Evolutionary conservation across 345 rosid species (phyloP), one percentile per base, ranked within the genome.

Genomic region (Populus deltoides): DNA sequence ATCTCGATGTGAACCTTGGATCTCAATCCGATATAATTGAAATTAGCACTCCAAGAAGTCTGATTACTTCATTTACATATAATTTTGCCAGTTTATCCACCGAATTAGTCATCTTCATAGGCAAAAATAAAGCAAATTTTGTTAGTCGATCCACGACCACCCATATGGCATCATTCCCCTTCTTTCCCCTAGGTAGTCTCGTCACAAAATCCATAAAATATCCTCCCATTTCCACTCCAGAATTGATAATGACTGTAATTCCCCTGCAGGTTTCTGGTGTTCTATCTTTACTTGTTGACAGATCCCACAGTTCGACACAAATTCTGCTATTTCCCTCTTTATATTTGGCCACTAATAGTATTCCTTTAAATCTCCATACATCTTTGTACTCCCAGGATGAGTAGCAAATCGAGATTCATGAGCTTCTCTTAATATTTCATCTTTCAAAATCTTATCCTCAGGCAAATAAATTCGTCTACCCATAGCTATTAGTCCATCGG

Each of bases 261-360:
- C 17, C 18, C 3, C 11, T 5, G 0, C 0, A 7, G 7, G 38
- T 8, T 15, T 27, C 0, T 65, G 0, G 1, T 24, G 1, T 62
- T 24, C 11, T 8, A 25, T 29, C 24, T 24, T 62, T 0, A 24
- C 9, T 29, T 24, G 31, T 29, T 27, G 15, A 9, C 16, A 45
- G 3, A 62, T 11, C 25, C 0, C 51, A 2, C 0, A 24, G 0
- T 8, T 24, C 5, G 3, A 8, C 8, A 11, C 3, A 63, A 5
- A n/a, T 10, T 12, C 1, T 24, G 3, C 3, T 45, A 15, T 12
- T 45, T 15, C 17, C 15, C 51, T 45, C 16, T 11, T 12, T 5
- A 12, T 38, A 2, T 8, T 39, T 10, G 10, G 11, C 2, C 41
- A 38, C 41, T 10, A 38, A 8, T 38, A 38, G 41, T 38, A 1